Evolutionary conservation across 345 rosid species (phyloP).

Genomic region (Salix dunnii): DNA sequence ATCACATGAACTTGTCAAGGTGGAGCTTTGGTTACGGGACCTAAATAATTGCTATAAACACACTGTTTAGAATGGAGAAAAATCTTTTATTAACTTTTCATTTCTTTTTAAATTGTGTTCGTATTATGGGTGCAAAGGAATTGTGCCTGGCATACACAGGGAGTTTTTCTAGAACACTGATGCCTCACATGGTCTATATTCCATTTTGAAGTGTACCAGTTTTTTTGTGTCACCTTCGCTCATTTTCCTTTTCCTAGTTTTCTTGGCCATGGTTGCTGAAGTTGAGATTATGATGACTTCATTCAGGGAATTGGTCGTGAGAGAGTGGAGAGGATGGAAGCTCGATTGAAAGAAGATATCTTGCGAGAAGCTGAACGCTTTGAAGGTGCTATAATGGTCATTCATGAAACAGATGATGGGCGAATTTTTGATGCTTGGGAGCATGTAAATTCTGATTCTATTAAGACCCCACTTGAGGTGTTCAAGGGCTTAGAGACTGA

Average conservation of each 20-base stretch:
- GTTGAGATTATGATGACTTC: conserved; percentile 18
- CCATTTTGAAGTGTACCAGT: background rate
- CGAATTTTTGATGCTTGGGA: conserved; percentile 94
- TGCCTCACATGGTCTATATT: background rate
- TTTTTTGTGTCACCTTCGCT: background rate
- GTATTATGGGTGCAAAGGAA: background rate
- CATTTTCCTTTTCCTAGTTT: background rate
- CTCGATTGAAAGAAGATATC: conserved; percentile 90
- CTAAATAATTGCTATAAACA: background rate
- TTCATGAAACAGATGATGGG: conserved; percentile 82
- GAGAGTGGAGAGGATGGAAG: conserved; percentile 96
- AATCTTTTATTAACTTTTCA: background rate
- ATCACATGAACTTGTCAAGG: background rate
- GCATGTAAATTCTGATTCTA: conserved; percentile 60
- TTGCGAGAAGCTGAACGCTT: conserved; percentile 80
- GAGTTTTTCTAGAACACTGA: background rate
- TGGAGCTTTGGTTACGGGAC: background rate
- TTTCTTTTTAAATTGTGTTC: background rate
- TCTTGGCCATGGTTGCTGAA: background rate
- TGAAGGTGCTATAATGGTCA: conserved; percentile 92
- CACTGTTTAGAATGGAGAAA: background rate
- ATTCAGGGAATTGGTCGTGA: conserved; percentile 89
- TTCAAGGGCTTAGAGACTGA: conserved; percentile 77
- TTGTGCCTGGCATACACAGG: background rate
- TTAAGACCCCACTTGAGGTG: conserved; percentile 93